Conservation (phyloP, 2,329 filamentous ascomycete genomes). For the Zasmidium cellare region DNA sequence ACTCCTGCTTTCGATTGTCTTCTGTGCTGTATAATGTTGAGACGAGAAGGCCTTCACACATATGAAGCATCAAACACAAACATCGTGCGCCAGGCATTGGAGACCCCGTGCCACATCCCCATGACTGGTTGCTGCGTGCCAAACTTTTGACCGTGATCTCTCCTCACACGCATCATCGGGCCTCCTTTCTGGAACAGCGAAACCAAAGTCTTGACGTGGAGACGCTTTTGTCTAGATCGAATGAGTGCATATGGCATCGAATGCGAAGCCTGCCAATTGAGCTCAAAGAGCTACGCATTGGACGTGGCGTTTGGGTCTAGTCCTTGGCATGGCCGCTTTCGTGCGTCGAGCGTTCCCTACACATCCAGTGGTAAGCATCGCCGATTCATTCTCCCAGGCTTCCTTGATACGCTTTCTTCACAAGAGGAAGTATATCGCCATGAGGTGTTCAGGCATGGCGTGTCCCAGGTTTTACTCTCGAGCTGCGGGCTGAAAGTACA, state of each 20-base stretch:
- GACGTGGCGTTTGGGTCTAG: background rate
- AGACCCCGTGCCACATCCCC: too few species aligned
- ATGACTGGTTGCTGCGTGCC: too few species aligned
- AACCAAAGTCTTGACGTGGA: background rate
- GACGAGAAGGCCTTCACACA: background rate
- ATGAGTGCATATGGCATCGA: background rate
- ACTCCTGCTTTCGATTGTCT: background rate
- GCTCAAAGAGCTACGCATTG: background rate
- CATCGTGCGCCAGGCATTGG: too few species aligned
- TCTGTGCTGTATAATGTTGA: background rate
- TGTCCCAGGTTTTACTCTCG: too few species aligned
- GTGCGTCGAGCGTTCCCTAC: background rate
- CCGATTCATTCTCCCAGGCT: background rate
- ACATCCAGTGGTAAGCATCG: slow-evolving; percentile 1
- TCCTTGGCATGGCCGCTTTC: background rate
- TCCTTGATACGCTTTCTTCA: background rate
- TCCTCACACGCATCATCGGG: too few species aligned
- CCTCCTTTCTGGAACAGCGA: background rate
- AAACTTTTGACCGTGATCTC: too few species aligned
- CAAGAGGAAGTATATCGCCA: background rate
- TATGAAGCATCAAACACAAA: background rate
- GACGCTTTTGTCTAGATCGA: background rate
- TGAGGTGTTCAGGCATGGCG: background rate
- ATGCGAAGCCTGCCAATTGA: background rate
- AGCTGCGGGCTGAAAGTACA: too few species aligned